Evolutionary conservation across 2,329 filamentous ascomycete species (phyloP).

Genomic region (Alternaria ventricosa): DNA sequence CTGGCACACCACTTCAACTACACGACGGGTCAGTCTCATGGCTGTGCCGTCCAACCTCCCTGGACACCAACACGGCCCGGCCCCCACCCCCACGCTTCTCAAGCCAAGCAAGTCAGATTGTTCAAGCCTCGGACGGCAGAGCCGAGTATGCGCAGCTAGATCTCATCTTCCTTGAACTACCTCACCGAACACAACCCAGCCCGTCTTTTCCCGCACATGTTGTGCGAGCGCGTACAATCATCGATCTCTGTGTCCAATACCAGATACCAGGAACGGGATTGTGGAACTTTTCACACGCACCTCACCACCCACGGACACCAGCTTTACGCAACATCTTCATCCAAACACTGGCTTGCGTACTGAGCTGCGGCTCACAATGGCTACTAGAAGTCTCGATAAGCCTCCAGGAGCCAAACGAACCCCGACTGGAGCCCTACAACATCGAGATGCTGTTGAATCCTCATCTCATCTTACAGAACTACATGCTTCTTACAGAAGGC

Average conservation of each 20-base stretch:
- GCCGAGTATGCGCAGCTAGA: conserved; percentile 51
- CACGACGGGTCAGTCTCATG: conserved; percentile 44
- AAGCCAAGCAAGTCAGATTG: conserved; percentile 20
- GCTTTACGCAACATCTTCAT: conserved; percentile 51
- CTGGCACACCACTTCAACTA: conserved; percentile 39
- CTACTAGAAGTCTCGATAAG: conserved; percentile 43
- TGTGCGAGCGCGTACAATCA: conserved; percentile 43
- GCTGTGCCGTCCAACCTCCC: conserved; percentile 37
- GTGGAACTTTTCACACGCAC: conserved; percentile 36
- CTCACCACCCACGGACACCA: conserved; percentile 44
- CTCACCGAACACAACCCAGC: conserved; percentile 37
- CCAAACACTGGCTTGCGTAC: conserved; percentile 50
- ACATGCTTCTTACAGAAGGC: conserved; percentile 36
- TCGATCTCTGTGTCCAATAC: conserved; percentile 43
- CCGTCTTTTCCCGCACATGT: conserved; percentile 34
- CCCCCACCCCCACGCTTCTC: conserved; percentile 20
- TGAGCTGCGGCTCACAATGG: conserved; percentile 51
- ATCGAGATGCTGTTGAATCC: conserved; percentile 38
- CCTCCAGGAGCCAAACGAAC: conserved; percentile 23
- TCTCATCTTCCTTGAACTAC: conserved; percentile 48
- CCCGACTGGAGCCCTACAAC: conserved; percentile 20
- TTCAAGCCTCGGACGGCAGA: conserved; percentile 41
- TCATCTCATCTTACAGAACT: conserved; percentile 47
- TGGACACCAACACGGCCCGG: conserved; percentile 25
- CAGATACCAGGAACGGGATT: conserved; percentile 27